Base-by-base conservation (phyloP, 768 basidiomycete genomes). In the Leccinum uliginosum region DNA sequence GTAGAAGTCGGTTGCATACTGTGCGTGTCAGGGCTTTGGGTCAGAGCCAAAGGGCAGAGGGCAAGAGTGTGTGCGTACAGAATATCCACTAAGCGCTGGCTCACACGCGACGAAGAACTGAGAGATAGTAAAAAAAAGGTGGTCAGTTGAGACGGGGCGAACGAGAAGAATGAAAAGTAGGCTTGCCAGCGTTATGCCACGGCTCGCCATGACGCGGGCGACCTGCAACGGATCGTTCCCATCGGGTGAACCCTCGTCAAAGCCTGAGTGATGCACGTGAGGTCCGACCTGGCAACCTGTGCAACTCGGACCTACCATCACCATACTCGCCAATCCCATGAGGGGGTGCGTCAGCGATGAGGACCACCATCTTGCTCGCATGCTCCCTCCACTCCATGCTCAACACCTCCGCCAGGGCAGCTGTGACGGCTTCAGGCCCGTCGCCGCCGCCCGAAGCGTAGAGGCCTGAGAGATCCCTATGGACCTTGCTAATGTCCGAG, bases 71-170 rank as follows among this genome's bases (percentile, higher is more conserved):
- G 29, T 15, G 69, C 87, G 67, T 64, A 92, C 91, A 56, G 88
- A 89, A 67, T 96, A 96, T 45, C 93, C 92, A 61, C 91, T 93
- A 58, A 96, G 78, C 6, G 93, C 94, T 55, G 96, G 95, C 73
- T 98, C 96, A 75, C 96, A 98, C 27, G 96, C 96, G n/a, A 98
- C 96, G 71, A 97, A 94, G 76, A 98, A 98, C 93, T 97, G 71
- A 7, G 57, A 40, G 6, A 11, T 11, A 11, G 70, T 6, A 57
- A 40, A 55, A 44, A 57, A 58, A 40, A 59, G 5, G 15, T 43
- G 17, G 48, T 60, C 34, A 57, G 19, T 50, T 50, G 11, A 27
- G 14, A 23, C 12, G 23, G 34, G 17, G 34, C 10, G 27, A 52
- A 55, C 53, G 51, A 57, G 29, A 4, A 48, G 2, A 14, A 34